Conservation (phyloP, 768 basidiomycete genomes). For the Neoboletus subvelutipes region DNA sequence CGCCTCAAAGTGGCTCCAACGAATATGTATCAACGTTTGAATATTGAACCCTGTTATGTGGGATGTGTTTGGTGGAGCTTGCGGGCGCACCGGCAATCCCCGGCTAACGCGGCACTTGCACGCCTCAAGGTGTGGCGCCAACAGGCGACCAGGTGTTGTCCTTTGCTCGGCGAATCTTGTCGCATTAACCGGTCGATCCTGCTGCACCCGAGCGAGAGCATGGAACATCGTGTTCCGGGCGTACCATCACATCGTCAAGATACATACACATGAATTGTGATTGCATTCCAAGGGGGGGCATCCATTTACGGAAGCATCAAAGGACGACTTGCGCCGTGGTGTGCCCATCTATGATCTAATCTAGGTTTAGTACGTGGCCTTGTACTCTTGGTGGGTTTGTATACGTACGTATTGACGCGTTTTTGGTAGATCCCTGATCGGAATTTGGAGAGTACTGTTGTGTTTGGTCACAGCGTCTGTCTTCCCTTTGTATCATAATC, state of each 20-base stretch:
- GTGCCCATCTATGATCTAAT: background rate
- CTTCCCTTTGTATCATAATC: background rate
- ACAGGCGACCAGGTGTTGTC: background rate
- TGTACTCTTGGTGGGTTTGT: background rate
- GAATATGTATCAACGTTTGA: too few relatives aligned
- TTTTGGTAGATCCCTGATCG: background rate
- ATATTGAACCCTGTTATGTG: background rate
- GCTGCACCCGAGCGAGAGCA: background rate
- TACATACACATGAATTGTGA: background rate
- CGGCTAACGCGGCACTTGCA: slow-evolving; percentile 7
- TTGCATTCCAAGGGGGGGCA: background rate
- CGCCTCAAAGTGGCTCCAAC: background rate
- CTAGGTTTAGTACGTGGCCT: slow-evolving; percentile 3
- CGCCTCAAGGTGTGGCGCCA: slow-evolving; percentile 4
- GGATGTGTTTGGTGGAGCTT: background rate
- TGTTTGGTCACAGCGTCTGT: background rate
- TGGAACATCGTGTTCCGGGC: background rate
- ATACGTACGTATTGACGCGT: background rate
- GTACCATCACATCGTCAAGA: background rate
- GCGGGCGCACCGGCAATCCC: slow-evolving; percentile 1
- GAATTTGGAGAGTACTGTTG: background rate
- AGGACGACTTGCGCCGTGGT: background rate
- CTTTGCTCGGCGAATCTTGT: background rate
- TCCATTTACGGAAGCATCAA: slow-evolving; percentile 6
- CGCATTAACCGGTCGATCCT: background rate